Conservation (phyloP, 768 basidiomycete genomes). For the Russula griseocarnosa region DNA sequence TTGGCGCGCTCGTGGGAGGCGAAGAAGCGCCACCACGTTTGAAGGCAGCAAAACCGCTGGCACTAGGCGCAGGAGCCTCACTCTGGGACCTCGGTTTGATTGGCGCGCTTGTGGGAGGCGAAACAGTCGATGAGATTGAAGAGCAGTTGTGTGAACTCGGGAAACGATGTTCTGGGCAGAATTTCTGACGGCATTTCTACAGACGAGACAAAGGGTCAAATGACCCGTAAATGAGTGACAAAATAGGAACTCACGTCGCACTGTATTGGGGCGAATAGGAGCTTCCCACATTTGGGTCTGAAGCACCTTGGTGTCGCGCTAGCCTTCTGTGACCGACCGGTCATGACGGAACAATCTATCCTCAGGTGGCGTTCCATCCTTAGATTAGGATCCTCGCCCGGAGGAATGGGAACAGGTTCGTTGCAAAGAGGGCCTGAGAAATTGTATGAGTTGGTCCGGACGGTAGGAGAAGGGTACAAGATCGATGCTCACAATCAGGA, state of each 20-base stretch:
- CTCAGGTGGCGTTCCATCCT: constrained; percentile 75
- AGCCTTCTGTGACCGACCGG: constrained; percentile 50
- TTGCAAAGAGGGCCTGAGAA: constrained; percentile 69
- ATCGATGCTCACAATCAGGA: constrained; percentile 57
- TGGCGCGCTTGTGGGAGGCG: constrained; percentile 20
- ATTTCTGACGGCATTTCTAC: constrained; percentile 68
- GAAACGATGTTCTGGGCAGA: constrained; percentile 77
- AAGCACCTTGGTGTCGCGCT: constrained; percentile 57
- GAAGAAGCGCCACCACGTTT: constrained; percentile 15
- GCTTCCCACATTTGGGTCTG: constrained; percentile 61
- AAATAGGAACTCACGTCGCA: constrained; percentile 56
- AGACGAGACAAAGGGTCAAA: background rate
- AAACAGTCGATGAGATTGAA: constrained; percentile 27
- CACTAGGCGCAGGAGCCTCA: constrained; percentile 28
- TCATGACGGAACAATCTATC: constrained; percentile 63
- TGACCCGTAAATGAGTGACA: background rate
- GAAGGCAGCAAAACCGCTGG: constrained; percentile 36
- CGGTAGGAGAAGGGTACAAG: background rate
- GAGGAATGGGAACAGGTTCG: constrained; percentile 67
- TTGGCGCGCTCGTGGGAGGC: too few species aligned
- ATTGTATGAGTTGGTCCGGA: background rate
- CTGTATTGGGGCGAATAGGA: constrained; percentile 66
- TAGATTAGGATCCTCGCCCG: constrained; percentile 73
- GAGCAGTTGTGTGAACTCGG: constrained; percentile 65
- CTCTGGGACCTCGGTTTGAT: constrained; percentile 27